phyloP scores from a whole-genome alignment of 768 basidiomycete genomes.

The Solioccasus polychromus region DNA sequence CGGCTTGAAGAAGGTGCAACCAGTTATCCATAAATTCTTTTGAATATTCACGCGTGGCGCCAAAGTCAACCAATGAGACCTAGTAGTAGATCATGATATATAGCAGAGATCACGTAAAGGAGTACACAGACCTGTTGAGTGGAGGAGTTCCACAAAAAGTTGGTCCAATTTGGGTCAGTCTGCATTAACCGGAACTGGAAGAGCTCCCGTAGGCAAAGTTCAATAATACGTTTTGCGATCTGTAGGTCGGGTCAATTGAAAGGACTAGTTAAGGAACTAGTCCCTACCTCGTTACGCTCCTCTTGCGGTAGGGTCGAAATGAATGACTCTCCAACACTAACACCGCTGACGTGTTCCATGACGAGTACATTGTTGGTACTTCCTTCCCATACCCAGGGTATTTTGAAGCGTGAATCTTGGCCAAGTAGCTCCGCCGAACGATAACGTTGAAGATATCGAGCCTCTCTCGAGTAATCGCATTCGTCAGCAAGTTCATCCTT shows the following conservation, averaged over 20 bases:
- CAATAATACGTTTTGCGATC: conserved; percentile 82
- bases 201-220: conserved; percentile 85
- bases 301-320: conserved; percentile 54
- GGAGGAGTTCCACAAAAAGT: conserved; percentile 83
- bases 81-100: conserved; percentile 27
- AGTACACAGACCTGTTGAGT: conserved; percentile 53
- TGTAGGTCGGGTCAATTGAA: conserved; percentile 29
- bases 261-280: too few species aligned
- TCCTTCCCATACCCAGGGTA: conserved; percentile 84
- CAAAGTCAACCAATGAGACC: conserved; percentile 93
- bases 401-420: conserved; percentile 64
- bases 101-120: neutral
- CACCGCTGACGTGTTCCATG: conserved; percentile 82
- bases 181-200: conserved; percentile 94
- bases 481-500: conserved; percentile 88
- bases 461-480: conserved; percentile 88
- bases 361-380: conserved; percentile 83
- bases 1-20: conserved; percentile 80
- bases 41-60: conserved; percentile 86
- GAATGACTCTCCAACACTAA: conserved; percentile 69
- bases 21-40: conserved; percentile 87
- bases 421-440: conserved; percentile 48
- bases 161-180: conserved; percentile 98
- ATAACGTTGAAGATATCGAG: conserved; percentile 64
- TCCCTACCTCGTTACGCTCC: conserved; percentile 70